phyloP scores from a whole-genome alignment of 768 basidiomycete genomes.

The Coprinopsis sp. region DNA sequence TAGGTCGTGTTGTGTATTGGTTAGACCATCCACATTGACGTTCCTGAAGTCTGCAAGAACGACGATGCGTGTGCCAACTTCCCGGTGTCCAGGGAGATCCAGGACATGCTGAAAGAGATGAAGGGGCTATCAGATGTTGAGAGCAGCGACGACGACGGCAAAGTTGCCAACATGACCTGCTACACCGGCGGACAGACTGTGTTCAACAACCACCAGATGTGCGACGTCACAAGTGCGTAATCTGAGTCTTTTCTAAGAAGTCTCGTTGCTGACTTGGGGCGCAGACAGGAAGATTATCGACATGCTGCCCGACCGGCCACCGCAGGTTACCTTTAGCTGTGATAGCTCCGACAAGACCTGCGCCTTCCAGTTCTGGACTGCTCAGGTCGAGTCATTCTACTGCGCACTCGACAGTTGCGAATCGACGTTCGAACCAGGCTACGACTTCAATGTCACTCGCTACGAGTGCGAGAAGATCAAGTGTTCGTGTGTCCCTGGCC shows the following conservation, averaged over 20 bases:
- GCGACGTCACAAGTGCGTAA: conserved; percentile 90
- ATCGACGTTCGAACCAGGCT: conserved; percentile 42
- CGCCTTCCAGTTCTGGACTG: conserved; percentile 98
- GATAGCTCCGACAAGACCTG: conserved; percentile 60
- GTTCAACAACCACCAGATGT: conserved; percentile 96
- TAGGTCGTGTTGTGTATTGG: conserved; percentile 29
- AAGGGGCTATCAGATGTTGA: too few species aligned
- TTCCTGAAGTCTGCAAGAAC: conserved; percentile 70
- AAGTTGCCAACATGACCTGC: conserved; percentile 67
- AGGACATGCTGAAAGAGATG: conserved; percentile 6
- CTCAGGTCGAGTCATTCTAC: conserved; percentile 91
- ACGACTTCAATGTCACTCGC: conserved; percentile 64
- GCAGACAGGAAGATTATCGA: conserved; percentile 97
- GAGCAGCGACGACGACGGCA: conserved; percentile 15
- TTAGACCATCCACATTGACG: not conserved
- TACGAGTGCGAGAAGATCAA: conserved; percentile 82
- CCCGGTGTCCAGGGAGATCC: conserved; percentile 42
- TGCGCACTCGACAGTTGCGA: conserved; percentile 76
- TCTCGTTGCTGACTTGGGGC: too few species aligned
- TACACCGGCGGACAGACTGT: conserved; percentile 92
- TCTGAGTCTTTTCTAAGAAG: too few species aligned
- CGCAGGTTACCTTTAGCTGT: conserved; percentile 96
- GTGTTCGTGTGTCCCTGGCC: conserved; percentile 89
- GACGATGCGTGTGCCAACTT: conserved; percentile 81
- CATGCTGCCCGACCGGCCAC: conserved; percentile 81